These are phyloP conservation scores for Pleurozium schreberi DNA, from an alignment of 225 moss, liverwort and hornwort genomes.

Conservation along the genomic window DNA sequence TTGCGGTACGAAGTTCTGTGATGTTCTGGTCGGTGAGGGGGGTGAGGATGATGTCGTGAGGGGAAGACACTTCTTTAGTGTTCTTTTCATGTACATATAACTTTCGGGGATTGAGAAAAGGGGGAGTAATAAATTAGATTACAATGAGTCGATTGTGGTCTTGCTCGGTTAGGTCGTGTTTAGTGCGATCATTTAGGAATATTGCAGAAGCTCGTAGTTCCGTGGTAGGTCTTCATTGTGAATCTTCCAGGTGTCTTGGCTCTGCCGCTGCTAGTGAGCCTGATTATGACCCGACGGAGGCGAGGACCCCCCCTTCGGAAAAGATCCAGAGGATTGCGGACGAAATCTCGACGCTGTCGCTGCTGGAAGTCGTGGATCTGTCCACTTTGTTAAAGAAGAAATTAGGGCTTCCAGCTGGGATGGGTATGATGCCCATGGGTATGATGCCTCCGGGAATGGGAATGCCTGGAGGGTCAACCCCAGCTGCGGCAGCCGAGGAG, in stretches of 20 bases:
- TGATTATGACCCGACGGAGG: conserved; percentile 75
- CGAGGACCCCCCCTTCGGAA: conserved; percentile 74
- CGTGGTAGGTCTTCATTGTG: neutral
- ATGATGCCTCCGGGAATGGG: conserved; percentile 81
- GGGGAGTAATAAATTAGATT: neutral
- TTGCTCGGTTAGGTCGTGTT: conserved; percentile 15
- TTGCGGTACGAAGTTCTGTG: neutral
- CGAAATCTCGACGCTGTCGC: conserved; percentile 80
- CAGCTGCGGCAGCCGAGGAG: conserved; percentile 41
- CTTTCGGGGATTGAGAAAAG: neutral
- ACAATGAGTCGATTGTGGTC: conserved; percentile 54
- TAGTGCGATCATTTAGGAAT: conserved; percentile 25
- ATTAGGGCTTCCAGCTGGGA: conserved; percentile 65
- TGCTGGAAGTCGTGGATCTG: conserved; percentile 89
- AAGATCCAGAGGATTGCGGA: conserved; percentile 88
- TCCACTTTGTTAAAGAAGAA: conserved; percentile 85
- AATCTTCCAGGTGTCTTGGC: conserved; percentile 32
- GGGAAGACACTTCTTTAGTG: neutral
- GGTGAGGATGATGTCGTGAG: neutral
- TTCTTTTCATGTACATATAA: conserved; percentile 5
- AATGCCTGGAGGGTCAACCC: conserved; percentile 33
- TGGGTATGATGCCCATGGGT: conserved; percentile 93
- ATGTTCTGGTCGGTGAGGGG: neutral
- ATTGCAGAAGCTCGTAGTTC: neutral
- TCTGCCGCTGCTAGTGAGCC: conserved; percentile 67